Conservation (phyloP, 2,329 filamentous ascomycete genomes). For the Aulographum hederae region DNA sequence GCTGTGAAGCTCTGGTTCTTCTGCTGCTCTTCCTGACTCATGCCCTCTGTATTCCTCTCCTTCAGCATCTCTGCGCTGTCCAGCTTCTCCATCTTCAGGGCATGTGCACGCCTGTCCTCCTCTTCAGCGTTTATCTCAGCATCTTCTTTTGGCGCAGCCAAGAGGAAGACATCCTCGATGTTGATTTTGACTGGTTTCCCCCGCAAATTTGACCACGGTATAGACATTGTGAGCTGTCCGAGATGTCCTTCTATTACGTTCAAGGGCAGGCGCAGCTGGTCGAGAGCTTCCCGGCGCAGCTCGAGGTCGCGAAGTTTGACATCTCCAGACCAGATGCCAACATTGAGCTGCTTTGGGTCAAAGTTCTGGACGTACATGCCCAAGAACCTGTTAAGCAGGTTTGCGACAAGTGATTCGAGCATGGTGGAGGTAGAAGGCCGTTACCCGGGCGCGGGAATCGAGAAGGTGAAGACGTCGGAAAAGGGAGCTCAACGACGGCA, state of each 20-base stretch:
- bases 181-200: constrained; percentile 88
- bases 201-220: constrained; percentile 93
- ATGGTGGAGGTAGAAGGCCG: constrained; percentile 48
- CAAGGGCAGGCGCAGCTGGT: constrained; percentile 88
- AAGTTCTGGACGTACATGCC: constrained; percentile 99
- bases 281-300: constrained; percentile 81
- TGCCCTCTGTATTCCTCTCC: constrained; percentile 77
- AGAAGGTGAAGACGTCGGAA: not conserved
- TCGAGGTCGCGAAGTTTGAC: constrained; percentile 89
- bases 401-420: constrained; percentile 93
- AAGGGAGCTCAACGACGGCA: constrained; percentile 6
- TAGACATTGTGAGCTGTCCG: constrained; percentile 75
- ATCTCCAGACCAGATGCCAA: constrained; percentile 97
- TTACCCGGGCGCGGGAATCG: constrained; percentile 49
- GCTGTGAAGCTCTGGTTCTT: constrained; percentile 97
- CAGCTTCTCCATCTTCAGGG: constrained; percentile 97
- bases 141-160: constrained; percentile 91
- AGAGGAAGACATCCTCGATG: constrained; percentile 90
- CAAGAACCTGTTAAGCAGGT: constrained; percentile 95
- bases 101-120: constrained; percentile 67
- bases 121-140: constrained; percentile 85
- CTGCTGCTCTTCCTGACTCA: constrained; percentile 88
- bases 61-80: constrained; percentile 91
- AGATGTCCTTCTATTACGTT: constrained; percentile 94
- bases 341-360: constrained; percentile 91